Base-by-base conservation (phyloP, 139 green algal genomes). In the Chlorella sp. region DNA sequence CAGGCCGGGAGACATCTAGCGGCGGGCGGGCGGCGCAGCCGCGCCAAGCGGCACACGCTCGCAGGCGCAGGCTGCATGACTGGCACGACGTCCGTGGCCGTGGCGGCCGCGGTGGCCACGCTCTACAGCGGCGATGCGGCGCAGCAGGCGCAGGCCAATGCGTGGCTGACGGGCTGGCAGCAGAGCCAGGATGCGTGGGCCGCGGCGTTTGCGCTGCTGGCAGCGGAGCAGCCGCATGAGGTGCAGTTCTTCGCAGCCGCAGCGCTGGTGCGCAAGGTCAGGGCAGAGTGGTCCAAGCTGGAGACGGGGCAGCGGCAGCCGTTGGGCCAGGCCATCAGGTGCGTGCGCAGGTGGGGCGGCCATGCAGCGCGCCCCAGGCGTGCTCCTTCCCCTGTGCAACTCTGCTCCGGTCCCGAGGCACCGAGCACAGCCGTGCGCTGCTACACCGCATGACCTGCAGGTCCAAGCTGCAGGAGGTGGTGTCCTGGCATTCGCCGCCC, bases 221-320 rank as follows among this genome's bases (percentile, higher is more conserved):
- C 81, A 0, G 17, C 68, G 0, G 21, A 63, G 31, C 67, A 81
- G 45, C 59, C 76, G 4, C 45, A 72, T 4, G 81, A 87, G 64
- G 76, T 87, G 58, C 73, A 74, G n/a, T 93, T 89, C 65, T 92
- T 91, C 74, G 71, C 50, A 5, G 81, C 79, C 19, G 90, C 90
- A 58, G 45, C 91, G 73, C 76, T 93, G 45, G 45, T 83, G 12
- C 66, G 79, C 0, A 93, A 93, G 67, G 85, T 90, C 14, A 72
- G 81, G 17, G 38, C 25, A 27, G 83, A 93, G 33, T 92, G 83
- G 80, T 50, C 51, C 65, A 81, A 79, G 50, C 70, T 92, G 29
- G 66, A 73, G 8, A 19, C 27, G 14, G 68, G 82, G 62, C 76
- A 82, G 25, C 60, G 74, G 1, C 46, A 55, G 43, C 60, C 62